Conservation (phyloP, 2,329 filamentous ascomycete species). For the Cryphonectria naterciae region DNA sequence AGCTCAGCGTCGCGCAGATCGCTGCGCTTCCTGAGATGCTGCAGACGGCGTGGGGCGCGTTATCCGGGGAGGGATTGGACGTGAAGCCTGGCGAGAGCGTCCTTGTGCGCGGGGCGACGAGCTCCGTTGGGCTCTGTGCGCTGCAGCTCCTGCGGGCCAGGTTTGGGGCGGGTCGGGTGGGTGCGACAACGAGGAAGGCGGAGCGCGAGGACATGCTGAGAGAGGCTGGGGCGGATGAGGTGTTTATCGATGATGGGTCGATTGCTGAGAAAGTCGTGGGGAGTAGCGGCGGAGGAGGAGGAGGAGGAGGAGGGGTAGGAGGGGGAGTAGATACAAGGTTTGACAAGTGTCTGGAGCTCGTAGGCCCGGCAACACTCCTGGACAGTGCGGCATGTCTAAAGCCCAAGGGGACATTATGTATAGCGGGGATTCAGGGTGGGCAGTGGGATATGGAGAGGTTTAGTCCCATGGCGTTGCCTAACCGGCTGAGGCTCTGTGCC, state of each 20-base stretch:
- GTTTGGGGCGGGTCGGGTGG: constrained; percentile 43
- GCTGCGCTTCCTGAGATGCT: constrained; percentile 56
- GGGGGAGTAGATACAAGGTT: constrained; percentile 35
- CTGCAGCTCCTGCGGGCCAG: constrained; percentile 46
- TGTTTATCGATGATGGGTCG: constrained; percentile 48
- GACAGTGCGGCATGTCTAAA: constrained; percentile 48
- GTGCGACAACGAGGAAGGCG: constrained; percentile 44
- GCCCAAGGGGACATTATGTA: constrained; percentile 46
- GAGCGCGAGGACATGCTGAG: constrained; percentile 43
- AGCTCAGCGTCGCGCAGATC: constrained; percentile 38
- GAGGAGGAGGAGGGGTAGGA: constrained; percentile 22
- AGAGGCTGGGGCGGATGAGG: constrained; percentile 45
- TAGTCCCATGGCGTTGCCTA: constrained; percentile 27
- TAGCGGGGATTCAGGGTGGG: constrained; percentile 43
- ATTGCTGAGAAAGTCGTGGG: constrained; percentile 42
- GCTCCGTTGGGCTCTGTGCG: constrained; percentile 51
- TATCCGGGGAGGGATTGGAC: constrained; percentile 43
- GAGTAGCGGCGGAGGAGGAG: constrained; percentile 26
- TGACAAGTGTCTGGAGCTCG: constrained; percentile 52
- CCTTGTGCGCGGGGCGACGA: constrained; percentile 54
- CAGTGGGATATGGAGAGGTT: constrained; percentile 32
- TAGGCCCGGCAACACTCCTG: constrained; percentile 46
- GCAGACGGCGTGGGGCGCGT: constrained; percentile 51
- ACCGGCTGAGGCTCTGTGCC: constrained; percentile 27
- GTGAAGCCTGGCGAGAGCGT: constrained; percentile 46